Percentiles rank a stretch among this genome's conserved stretches.
These are phyloP conservation scores for Babjeviella inositovora DNA, from an alignment of 805 yeast genomes.

Conservation along the genomic window DNA sequence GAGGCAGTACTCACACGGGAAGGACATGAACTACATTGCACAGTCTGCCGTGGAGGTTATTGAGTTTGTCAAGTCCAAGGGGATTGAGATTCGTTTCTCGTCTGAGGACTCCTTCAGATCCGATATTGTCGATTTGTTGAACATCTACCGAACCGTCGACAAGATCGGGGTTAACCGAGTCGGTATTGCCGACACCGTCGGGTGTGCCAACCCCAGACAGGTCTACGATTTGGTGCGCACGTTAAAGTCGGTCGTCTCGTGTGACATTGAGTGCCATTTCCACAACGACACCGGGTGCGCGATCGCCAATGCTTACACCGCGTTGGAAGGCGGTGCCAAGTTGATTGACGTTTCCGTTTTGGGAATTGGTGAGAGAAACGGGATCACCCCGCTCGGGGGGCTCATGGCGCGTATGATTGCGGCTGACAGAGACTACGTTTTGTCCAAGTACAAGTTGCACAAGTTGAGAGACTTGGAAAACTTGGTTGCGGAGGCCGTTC, in stretches of 20 bases:
- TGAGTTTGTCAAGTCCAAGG: constrained; percentile 92
- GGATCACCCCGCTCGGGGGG: constrained; percentile 95
- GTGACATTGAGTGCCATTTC: constrained; percentile 98
- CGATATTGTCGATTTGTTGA: constrained; percentile 86
- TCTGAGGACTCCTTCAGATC: constrained; percentile 97
- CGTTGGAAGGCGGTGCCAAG: constrained; percentile 94
- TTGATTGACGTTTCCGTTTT: constrained; percentile 89
- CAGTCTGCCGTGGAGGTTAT: constrained; percentile 92
- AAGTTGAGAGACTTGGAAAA: constrained; percentile 92
- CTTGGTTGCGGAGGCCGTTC: constrained; percentile 93
- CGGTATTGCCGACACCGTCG: constrained; percentile 98
- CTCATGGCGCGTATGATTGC: constrained; percentile 99
- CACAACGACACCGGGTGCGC: constrained; percentile 99
- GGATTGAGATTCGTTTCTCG: constrained; percentile 91
- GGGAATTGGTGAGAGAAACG: constrained; percentile 98
- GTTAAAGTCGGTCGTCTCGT: constrained; percentile 79
- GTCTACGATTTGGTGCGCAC: constrained; percentile 94
- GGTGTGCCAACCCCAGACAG: constrained; percentile 98
- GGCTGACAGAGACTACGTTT: constrained; percentile 91
- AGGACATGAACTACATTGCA: constrained; percentile 96
- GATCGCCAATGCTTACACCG: constrained; percentile 96
- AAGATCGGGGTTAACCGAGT: constrained; percentile 97
- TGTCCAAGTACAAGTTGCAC: constrained; percentile 87
- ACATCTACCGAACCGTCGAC: constrained; percentile 92
- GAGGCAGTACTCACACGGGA: constrained; percentile 92